Evolutionary conservation across 2,329 filamentous ascomycete genomes (phyloP), one percentile per base, ranked within the genome.

Genomic region (Pseudomassariella vexata): DNA sequence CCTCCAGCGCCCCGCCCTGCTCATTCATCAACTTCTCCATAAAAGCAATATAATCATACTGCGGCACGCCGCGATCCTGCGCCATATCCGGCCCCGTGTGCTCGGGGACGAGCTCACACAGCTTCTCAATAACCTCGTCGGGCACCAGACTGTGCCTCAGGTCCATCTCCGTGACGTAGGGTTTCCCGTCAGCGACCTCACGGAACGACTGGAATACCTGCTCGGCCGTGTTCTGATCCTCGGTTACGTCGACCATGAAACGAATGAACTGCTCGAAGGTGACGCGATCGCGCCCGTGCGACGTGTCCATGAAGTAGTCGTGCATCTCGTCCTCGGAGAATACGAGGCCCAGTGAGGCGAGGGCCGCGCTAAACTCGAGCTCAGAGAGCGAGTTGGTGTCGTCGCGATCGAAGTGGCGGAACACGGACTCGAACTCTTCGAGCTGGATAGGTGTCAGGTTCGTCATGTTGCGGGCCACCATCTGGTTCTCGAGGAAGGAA

Each of bases 291-390:
- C 68, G 75, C 21, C 79, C 87, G 22, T 76, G 78, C 41, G 85
- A 89, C n/a, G 89, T 94, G 33, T 90, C 84, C 30, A 83, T 53
- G 61, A 95, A 98, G 48, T 90, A 90, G 32, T 90, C 82, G 57
- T 96, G 90, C 92, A 96, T 98, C 66, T 98, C 92, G 17, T 90
- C 82, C 56, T 96, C 92, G 46, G 94, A 92, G 53, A 96, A 98
- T 5, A 96, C 92, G 5, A 98, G 71, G 1, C 92, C 92, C 23
- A 98, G 69, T 46, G 86, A 94, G n/a, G 92, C 92, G 37, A 98
- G 71, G 2, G 92, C 92, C 3, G 92, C 92, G 31, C 86, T 94
- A 56, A 98, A 98, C 55, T 98, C 92, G 24, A 98, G 73, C 57
- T 98, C 92, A 35, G 87, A 82, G 24, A 98, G 68, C 11, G 82